These are phyloP conservation scores for Rosa chinensis DNA, from an alignment of 306 rosid species.

Conservation along the genomic window DNA sequence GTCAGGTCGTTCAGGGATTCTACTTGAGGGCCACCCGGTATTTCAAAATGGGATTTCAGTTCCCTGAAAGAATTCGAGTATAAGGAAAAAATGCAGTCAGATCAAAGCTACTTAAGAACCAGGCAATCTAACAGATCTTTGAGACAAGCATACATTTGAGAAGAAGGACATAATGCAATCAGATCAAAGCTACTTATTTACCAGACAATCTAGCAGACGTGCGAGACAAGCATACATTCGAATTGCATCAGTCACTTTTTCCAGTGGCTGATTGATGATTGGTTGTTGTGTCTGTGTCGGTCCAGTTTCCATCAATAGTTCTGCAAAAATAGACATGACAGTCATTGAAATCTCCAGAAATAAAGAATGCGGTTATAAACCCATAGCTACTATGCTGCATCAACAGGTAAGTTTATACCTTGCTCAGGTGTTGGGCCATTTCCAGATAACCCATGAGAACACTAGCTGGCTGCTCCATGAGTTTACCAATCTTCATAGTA, in stretches of 20 bases:
- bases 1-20: conserved; percentile 68
- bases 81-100: conserved; percentile 8
- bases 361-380: background rate
- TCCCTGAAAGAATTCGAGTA: conserved; percentile 48
- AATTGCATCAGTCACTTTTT: conserved; percentile 63
- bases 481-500: conserved; percentile 42
- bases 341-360: background rate
- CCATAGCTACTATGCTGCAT: background rate
- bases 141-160: background rate
- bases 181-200: conserved; percentile 4
- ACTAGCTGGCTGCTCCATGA: background rate
- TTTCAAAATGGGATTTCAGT: conserved; percentile 68
- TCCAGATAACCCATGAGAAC: conserved; percentile 53
- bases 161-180: conserved; percentile 14
- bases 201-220: background rate
- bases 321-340: conserved; percentile 47
- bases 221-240: conserved; percentile 44
- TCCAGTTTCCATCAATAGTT: conserved; percentile 75
- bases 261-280: conserved; percentile 36
- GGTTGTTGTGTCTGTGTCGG: conserved; percentile 69
- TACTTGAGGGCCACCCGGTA: conserved; percentile 60
- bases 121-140: conserved; percentile 2
- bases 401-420: conserved; percentile 47
- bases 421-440: conserved; percentile 51
- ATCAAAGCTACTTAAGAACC: conserved; percentile 1